Base-by-base conservation (phyloP, 2,329 filamentous ascomycete species). In the Clonostachys rhizophaga region DNA sequence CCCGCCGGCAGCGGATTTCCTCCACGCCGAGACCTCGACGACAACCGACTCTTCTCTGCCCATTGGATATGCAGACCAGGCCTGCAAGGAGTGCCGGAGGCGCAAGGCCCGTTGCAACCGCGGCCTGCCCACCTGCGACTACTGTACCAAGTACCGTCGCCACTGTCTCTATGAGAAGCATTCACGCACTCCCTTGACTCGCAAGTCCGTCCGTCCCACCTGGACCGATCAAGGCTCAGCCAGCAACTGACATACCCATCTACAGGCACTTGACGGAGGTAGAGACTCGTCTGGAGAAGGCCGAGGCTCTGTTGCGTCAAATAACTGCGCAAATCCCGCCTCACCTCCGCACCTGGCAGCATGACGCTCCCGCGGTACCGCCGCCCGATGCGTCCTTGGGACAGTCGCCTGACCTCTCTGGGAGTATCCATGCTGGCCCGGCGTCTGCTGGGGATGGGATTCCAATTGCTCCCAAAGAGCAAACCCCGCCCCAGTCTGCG, bases 131-230 rank as follows among this genome's bases (percentile, higher is more conserved):
- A 65, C 58, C 5, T 71, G 68, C 49, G 59, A 61, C 37, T 55
- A 67, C 14, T 76, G 71, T 52, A 55, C 64, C 43, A 68, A 67
- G 47, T 71, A 72, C 52, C 62, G 67, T 40, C 59, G 72, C 13
- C 67, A 71, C 49, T 76, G 73, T 49, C 58, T 74, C 7, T 76
- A 76, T 47, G 72, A 76, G 52, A 72, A 69, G 51, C 67, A 73
- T 44, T 63, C 64, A n/a, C 63, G 67, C 41, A 76, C 72, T 12
- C 72, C 72, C 6, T 58, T 76, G 49, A 76, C 72, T 6, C 62
- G 73, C 40, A 74, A 67, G 62, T 67, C 65, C 40, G 64, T 47
- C 10, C 33, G 14, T 45, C 40, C 39, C 39, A n/a, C 12, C 18
- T 36, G 6, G 20, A 20, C 33, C 13, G 14, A 34, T 33, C 18